Percentiles rank a stretch among this genome's conserved stretches.
These are phyloP conservation scores for Gastrodia elata DNA, from an alignment of 106 monocot species.

Conservation along the genomic window DNA sequence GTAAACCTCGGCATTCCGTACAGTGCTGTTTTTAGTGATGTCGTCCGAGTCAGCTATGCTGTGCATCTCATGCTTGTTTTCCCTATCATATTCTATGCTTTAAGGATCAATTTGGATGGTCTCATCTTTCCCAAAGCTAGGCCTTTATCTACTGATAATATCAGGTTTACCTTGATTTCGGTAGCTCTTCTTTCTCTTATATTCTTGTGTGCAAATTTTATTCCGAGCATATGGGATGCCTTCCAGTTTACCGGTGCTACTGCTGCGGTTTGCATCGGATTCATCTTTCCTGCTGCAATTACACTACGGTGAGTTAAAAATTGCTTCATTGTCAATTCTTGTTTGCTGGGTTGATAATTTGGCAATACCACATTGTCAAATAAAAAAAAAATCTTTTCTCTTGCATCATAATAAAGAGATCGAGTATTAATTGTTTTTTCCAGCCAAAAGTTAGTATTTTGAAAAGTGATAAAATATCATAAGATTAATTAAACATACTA, in stretches of 20 bases:
- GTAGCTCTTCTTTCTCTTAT: conserved; percentile 37
- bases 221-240: conserved; percentile 98
- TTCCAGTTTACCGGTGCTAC: conserved; percentile 96
- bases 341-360: neutral
- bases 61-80: conserved; percentile 94
- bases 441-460: no score
- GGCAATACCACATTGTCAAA: neutral
- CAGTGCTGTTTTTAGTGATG: conserved; percentile 57
- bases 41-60: conserved; percentile 82
- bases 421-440: no score
- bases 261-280: conserved; percentile 80
- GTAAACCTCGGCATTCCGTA: conserved; percentile 74
- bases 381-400: no score
- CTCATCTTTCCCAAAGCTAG: conserved; percentile 63
- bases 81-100: conserved; percentile 75
- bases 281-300: conserved; percentile 87
- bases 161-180: conserved; percentile 48
- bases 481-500: no score
- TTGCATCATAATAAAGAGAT: no score
- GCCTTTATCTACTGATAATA: conserved; percentile 45
- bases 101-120: conserved; percentile 79
- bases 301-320: conserved; percentile 39
- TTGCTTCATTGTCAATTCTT: neutral
- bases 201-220: conserved; percentile 61
- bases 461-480: no score